These are phyloP conservation scores for Ophiostoma populinum DNA, from an alignment of 2,329 filamentous ascomycete species.

Conservation along the genomic window DNA sequence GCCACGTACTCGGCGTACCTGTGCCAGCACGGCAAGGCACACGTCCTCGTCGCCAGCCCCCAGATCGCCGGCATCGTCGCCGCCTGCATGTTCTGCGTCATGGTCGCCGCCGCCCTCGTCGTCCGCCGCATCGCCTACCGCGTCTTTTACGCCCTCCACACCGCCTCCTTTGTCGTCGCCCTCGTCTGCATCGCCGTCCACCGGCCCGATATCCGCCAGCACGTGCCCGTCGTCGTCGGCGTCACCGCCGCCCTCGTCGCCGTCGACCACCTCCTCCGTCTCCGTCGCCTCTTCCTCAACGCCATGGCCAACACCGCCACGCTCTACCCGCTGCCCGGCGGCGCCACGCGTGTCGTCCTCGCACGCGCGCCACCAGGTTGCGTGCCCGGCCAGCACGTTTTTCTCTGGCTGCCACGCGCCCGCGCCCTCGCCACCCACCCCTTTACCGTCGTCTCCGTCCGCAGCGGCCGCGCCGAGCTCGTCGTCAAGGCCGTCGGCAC, in stretches of 20 bases:
- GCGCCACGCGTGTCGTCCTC: no score
- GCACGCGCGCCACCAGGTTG: constrained; percentile 27
- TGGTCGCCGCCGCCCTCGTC: constrained; percentile 25
- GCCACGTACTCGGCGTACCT: constrained; percentile 27
- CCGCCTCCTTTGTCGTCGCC: no score
- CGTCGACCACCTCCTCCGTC: no score
- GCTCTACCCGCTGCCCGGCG: no score
- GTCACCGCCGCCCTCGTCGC: no score
- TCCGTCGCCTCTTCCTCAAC: no score
- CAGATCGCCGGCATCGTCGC: constrained; percentile 32
- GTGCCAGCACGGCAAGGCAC: constrained; percentile 13
- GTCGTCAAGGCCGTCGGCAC: no score
- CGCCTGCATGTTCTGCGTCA: constrained; percentile 26
- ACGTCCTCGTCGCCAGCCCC: constrained; percentile 19
- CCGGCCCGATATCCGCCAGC: no score
- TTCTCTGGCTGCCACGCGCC: constrained; percentile 44
- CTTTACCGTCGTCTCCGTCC: constrained; percentile 38
- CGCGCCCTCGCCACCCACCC: constrained; percentile 42
- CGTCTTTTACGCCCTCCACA: no score
- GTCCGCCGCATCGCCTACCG: constrained; percentile 27
- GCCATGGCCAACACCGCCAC: no score
- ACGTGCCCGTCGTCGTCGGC: no score
- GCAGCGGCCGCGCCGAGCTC: background rate
- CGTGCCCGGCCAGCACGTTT: constrained; percentile 41
- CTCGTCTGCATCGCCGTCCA: no score